Percentiles rank a stretch among this genome's conserved stretches.
Conservation (phyloP, 371 early-diverging fungal species). For the Mucor racemosus region DNA sequence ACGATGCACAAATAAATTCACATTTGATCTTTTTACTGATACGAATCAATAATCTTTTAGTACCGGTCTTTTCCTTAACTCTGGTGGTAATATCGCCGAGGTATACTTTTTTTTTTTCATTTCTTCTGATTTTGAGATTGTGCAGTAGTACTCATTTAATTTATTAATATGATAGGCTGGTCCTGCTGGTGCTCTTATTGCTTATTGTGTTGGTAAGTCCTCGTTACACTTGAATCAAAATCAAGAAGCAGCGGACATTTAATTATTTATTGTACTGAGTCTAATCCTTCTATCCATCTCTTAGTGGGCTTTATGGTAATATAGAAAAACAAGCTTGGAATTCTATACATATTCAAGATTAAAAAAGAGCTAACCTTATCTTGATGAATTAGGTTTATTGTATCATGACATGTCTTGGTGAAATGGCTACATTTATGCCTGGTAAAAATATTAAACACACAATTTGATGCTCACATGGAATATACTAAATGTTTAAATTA, state of each 20-base stretch:
- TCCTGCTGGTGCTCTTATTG: conserved; percentile 78
- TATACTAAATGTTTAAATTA: background rate
- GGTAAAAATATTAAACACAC: conserved; percentile 24
- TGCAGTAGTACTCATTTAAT: background rate
- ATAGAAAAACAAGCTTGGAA: background rate
- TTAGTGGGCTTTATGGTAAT: conserved; percentile 51
- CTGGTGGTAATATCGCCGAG: conserved; percentile 70
- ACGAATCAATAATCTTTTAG: conserved; percentile 21
- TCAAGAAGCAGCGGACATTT: conserved; percentile 5
- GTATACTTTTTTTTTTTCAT: conserved; percentile 21
- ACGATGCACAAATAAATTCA: background rate
- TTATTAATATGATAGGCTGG: conserved; percentile 60
- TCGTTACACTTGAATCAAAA: conserved; percentile 9
- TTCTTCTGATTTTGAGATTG: background rate
- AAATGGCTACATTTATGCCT: conserved; percentile 79
- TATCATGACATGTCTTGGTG: conserved; percentile 82
- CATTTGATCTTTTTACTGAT: background rate
- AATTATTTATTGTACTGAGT: conserved; percentile 8
- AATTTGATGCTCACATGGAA: background rate
- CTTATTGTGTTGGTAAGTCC: conserved; percentile 66
- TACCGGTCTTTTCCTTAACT: conserved; percentile 84
- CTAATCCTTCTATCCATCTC: conserved; percentile 13
- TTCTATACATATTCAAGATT: background rate
- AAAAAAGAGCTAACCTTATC: conserved; percentile 3
- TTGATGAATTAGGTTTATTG: conserved; percentile 68